Base-by-base conservation (phyloP, 2,329 filamentous ascomycete genomes). In the Diaporthe ampelina region DNA sequence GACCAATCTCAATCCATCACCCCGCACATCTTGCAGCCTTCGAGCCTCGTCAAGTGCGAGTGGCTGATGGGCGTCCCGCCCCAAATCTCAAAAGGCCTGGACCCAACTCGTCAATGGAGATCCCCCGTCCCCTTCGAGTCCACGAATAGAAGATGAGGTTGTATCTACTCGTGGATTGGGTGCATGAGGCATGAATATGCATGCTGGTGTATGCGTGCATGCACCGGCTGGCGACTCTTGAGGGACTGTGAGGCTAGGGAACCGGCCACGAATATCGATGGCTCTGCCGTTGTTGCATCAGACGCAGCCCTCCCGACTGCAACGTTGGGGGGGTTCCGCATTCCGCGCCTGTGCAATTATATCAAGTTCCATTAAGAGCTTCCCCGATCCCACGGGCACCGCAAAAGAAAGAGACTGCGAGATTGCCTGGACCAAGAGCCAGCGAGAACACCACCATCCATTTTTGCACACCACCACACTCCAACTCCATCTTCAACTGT, bases 261-360 rank as follows among this genome's bases (percentile, higher is more conserved):
- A 70, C 35, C 21, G 26, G 24, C 54, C 57, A 50, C 35, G 52
- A 50, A 32, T 52, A 50, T 11, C 59, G 61, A 37, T 26, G 29
- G 73, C 68, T 54, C 63, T 26, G 68, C 52, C 57, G 68, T 57
- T 65, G 65, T 54, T 59, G 57, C 48, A 56, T 52, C 15, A 48
- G 48, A 72, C 70, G 70, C 70, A 32, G 70, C 50, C 52, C 70
- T 72, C 70, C 70, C 70, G 50, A 56, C 70, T 72, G 45, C 57
- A 58, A 72, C 57, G 24, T 54, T 61, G 57, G 50, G 48, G 56
- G 13, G 15, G 11, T 26, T n/a, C 48, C 45, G 57, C 57, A 63
- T 56, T 63, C 48, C 70, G 70, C 57, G 57, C 57, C 32, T 52
- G 19, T 57, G 59, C 32, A 43, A 63, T 54, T 52, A 63, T 63